Base-by-base conservation (phyloP, 208 protist genomes). In the Naegleria gruberi region DNA sequence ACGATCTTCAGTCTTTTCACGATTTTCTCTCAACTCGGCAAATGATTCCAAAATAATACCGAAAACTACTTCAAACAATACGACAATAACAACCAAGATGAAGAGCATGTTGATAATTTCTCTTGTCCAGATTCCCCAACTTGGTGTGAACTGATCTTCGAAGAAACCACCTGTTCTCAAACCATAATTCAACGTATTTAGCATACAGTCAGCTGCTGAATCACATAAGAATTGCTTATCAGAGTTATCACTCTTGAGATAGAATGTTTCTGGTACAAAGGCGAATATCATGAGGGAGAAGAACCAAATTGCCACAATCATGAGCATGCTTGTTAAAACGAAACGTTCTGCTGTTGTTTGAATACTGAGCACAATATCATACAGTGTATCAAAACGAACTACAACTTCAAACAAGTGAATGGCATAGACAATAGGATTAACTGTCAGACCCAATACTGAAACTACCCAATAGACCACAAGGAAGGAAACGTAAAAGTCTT, bases 1-100 rank as follows among this genome's bases (percentile, higher is more conserved):
- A 90, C 97, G 95, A 43, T 93, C 84, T 90, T 96, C 94, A 45
- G 93, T 94, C 90, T 95, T 92, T 43, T 93, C 93, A 91, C 95
- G 95, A 89, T 97, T 94, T 89, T 97, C 95, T 84, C 96, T 95
- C 90, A 97, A 93, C 91, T 97, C 92, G 0, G 94, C 95, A 93
- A 98, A 98, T 26, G 95, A 97, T 91, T 97, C 96, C 91, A 98
- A 97, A 90, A 98, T 98, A 86, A 98, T 95, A 96, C 96, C 96
- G 91, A 98, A 97, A 57, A 98, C 95, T 90, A 98, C 96, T 93
- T 98, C 97, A 5, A 98, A 92, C 46, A 98, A 95, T 82, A 98
- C 95, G 34, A 98, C 94, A 43, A 96, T 97, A 17, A 98, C 94
- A 37, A 98, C 44, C 45, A 97, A 95, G 92, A 97, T 98, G 93